Evolutionary conservation across 2,329 filamentous ascomycete species (phyloP), one percentile per base, ranked within the genome.

Genomic region (Trichoderma sp.): DNA sequence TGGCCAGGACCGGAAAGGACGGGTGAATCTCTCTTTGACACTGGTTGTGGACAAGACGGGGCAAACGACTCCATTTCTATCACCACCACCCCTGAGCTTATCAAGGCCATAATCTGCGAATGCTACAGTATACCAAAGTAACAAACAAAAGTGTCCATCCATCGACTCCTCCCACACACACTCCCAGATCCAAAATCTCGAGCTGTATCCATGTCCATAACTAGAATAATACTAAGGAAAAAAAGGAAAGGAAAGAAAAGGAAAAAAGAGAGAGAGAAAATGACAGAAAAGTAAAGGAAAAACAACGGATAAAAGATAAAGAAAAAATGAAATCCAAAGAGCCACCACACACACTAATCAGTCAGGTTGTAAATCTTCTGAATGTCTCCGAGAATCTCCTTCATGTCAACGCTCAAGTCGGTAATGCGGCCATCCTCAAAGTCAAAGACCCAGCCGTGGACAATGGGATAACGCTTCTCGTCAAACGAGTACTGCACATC

Each of bases 371-470:
- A 89, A 73, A 90, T 87, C 83, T 89, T 89, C 81, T 89, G 85
- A 64, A 89, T 85, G 68, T 84, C 82, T 64, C 76, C 77, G 53
- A 90, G 78, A 76, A 84, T 83, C 13, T 79, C 77, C 78, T 87
- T 83, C 71, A 89, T 88, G 74, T 90, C 84, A 71, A 90, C 81
- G 74, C 90, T 82, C 69, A 90, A 79, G 74, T 90, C 87, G 77
- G 86, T 89, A 68, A 92, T 81, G 73, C 90, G 78, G 10, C 90
- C 90, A 73, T 91, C 87, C 64, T 86, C 79, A 72, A 92, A 88
- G 70, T 85, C 87, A 81, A 92, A 92, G 53, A 91, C 89, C 89
- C 89, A 92, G 39, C 89, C 90, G 79, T 91, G 89, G 63, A 92
- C 89, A 70, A 92, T 84, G 63, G 90, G 90, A 74, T 85, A 92